Evolutionary conservation across 768 basidiomycete species (phyloP).

Genomic region (Mycena sanguinolenta): DNA sequence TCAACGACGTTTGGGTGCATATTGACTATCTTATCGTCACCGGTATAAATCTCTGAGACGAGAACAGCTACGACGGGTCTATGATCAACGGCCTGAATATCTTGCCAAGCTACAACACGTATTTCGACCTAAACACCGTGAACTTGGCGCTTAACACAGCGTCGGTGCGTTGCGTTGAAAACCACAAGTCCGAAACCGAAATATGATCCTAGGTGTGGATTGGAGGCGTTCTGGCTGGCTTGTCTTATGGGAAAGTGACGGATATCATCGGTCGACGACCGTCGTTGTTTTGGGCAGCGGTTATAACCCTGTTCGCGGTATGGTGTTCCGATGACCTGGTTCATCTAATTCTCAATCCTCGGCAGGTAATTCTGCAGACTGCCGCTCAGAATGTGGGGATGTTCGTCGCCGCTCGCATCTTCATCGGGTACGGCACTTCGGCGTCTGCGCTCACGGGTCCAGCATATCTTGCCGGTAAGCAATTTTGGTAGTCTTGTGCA

Average conservation of each 20-base stretch:
- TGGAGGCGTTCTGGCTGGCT: constrained; percentile 40
- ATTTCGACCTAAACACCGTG: constrained; percentile 26
- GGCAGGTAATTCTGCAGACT: constrained; percentile 37
- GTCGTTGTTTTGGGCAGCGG: constrained; percentile 39
- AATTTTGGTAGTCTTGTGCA: background rate
- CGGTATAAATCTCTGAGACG: no score
- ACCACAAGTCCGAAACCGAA: background rate
- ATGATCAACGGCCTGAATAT: constrained; percentile 39
- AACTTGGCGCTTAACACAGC: constrained; percentile 36
- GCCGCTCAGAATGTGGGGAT: constrained; percentile 41
- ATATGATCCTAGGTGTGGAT: constrained; percentile 36
- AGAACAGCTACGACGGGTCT: constrained; percentile 26
- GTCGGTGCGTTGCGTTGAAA: constrained; percentile 9
- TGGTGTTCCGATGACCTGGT: background rate
- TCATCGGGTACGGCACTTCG: constrained; percentile 41
- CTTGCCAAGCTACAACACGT: constrained; percentile 34
- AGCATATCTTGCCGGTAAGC: constrained; percentile 36
- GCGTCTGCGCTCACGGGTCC: constrained; percentile 40
- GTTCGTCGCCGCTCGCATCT: constrained; percentile 41
- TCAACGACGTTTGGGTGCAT: constrained; percentile 33
- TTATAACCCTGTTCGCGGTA: constrained; percentile 37
- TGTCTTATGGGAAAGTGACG: constrained; percentile 40
- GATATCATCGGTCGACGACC: constrained; percentile 40
- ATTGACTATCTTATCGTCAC: no score
- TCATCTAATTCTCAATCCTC: background rate